Percentiles rank a stretch among this genome's conserved stretches.
phyloP scores from a whole-genome alignment of 176 grass and related monocot species.

The Oryza nivara region DNA sequence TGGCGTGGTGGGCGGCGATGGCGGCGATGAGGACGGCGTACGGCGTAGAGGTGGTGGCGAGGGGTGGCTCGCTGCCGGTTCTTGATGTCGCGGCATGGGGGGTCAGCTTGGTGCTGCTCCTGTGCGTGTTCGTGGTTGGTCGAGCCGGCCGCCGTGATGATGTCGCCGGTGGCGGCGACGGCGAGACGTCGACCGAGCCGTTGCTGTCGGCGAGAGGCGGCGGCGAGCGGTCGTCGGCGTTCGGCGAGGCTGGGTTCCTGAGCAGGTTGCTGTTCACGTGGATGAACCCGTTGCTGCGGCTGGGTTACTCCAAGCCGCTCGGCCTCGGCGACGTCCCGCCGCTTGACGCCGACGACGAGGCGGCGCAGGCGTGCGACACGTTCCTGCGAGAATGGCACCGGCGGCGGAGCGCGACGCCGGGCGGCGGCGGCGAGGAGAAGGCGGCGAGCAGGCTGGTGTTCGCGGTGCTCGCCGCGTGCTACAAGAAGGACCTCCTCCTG shows the following conservation, averaged over 20 bases:
- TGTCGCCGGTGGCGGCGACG: not conserved
- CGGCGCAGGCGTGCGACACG: constrained; percentile 50
- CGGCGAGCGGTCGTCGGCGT: constrained; percentile 27
- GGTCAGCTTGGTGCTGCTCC: constrained; percentile 40
- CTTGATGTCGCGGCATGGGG: constrained; percentile 59
- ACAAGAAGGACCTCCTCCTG: constrained; percentile 62
- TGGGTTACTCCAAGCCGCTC: constrained; percentile 69
- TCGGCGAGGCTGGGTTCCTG: constrained; percentile 55
- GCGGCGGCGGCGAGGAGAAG: not conserved
- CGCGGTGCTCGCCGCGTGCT: constrained; percentile 55
- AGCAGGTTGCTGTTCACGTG: constrained; percentile 70
- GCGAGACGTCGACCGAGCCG: constrained; percentile 28
- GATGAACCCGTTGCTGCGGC: constrained; percentile 65
- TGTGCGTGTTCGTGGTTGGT: constrained; percentile 36
- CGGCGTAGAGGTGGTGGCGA: constrained; percentile 44
- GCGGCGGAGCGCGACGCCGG: not conserved
- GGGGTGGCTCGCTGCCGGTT: constrained; percentile 11
- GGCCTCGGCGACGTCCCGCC: constrained; percentile 59
- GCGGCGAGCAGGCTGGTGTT: constrained; percentile 55
- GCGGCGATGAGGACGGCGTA: constrained; percentile 45
- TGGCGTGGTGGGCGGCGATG: constrained; percentile 59
- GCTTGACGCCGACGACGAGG: constrained; percentile 70
- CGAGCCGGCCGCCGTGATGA: not conserved
- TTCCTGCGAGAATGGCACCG: constrained; percentile 61
- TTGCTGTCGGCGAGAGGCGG: constrained; percentile 35